Percentiles rank a stretch among this genome's conserved stretches.
phyloP scores from a whole-genome alignment of 2,329 filamentous ascomycete species.

The Fusarium anguioides region DNA sequence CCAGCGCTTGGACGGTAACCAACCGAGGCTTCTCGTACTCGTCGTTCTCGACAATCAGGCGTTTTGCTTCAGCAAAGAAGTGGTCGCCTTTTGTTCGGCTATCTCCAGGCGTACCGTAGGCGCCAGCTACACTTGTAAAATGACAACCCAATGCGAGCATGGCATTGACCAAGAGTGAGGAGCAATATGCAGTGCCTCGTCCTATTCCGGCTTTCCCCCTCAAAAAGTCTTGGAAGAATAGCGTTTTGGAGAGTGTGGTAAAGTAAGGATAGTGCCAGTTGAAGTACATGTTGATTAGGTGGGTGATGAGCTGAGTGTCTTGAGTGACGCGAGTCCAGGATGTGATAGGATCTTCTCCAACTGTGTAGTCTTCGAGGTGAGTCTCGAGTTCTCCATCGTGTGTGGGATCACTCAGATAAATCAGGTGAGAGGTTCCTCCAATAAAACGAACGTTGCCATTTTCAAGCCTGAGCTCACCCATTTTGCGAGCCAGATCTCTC shows the following conservation, averaged over 20 bases:
- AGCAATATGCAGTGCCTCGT: conserved; percentile 80
- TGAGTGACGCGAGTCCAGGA: conserved; percentile 91
- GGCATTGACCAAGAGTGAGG: conserved; percentile 88
- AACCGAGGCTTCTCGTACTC: conserved; percentile 91
- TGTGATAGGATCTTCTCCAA: conserved; percentile 75
- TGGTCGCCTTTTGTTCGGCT: conserved; percentile 91
- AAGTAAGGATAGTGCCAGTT: conserved; percentile 98
- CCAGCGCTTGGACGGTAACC: conserved; percentile 91
- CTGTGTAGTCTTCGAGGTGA: conserved; percentile 58
- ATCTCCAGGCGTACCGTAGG: conserved; percentile 77
- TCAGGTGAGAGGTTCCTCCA: conserved; percentile 92
- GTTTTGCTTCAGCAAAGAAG: conserved; percentile 94
- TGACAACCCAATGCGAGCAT: conserved; percentile 95
- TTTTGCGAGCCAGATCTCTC: conserved; percentile 87
- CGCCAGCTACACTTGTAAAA: conserved; percentile 82
- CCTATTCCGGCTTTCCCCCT: conserved; percentile 70
- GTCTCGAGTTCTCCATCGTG: conserved; percentile 54
- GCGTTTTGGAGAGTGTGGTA: conserved; percentile 83
- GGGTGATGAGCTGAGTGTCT: conserved; percentile 81
- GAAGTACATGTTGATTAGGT: conserved; percentile 97
- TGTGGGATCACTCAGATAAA: conserved; percentile 73
- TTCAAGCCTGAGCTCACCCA: conserved; percentile 89
- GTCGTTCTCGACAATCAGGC: conserved; percentile 88
- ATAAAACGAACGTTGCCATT: conserved; percentile 92
- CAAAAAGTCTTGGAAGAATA: conserved; percentile 89